Conservation (phyloP, 2,329 filamentous ascomycete genomes). For the Monilinia polystroma region DNA sequence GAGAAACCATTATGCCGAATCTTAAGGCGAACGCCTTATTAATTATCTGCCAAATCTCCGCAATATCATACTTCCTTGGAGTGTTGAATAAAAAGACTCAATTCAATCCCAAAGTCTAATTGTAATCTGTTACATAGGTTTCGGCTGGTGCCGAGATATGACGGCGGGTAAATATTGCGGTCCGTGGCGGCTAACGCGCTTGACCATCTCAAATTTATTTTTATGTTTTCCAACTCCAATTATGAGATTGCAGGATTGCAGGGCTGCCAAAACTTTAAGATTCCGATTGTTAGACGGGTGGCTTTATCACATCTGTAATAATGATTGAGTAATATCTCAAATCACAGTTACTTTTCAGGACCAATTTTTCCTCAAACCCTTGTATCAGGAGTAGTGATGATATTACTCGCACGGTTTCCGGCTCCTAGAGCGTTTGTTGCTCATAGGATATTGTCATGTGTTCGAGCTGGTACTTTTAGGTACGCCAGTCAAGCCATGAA, state of each 20-base stretch:
- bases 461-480: not conserved
- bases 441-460: not conserved
- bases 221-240: not conserved
- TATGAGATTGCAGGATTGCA: not conserved
- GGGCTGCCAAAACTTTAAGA: not conserved
- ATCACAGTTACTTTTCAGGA: not conserved
- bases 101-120: conserved; percentile 2
- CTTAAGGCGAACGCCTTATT: conserved; percentile 30
- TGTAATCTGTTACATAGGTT: conserved; percentile 18
- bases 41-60: conserved; percentile 25
- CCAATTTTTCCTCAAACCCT: not conserved
- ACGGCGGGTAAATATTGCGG: not conserved
- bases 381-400: conserved; percentile 8
- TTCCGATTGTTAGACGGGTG: not conserved
- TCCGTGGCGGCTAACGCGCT: conserved; percentile 13
- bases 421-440: not conserved
- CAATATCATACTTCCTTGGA: conserved; percentile 33
- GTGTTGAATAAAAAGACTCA: not conserved
- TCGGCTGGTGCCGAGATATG: conserved; percentile 3
- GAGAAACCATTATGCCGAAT: conserved; percentile 28
- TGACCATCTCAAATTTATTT: conserved; percentile 3
- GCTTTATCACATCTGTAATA: not conserved
- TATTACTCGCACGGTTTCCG: conserved; percentile 6
- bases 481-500: not conserved
- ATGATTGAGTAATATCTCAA: conserved; percentile 8